Percentiles rank a stretch among this genome's conserved stretches.
These are phyloP conservation scores for Candida labiduridarum DNA, from an alignment of 1,139 yeast genomes.

Conservation along the genomic window DNA sequence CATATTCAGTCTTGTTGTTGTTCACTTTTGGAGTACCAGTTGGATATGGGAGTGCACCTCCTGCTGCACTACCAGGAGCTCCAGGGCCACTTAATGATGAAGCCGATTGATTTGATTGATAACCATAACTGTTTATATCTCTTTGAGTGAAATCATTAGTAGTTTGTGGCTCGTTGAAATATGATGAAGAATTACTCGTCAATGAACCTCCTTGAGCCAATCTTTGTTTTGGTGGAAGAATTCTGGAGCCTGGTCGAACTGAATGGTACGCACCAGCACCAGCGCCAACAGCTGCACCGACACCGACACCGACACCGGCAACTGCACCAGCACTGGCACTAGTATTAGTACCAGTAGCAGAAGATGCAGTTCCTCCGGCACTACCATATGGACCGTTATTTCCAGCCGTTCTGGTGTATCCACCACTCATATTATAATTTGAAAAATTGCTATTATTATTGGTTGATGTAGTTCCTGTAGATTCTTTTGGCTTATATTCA, in stretches of 20 bases:
- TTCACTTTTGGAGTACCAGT: constrained; percentile 6
- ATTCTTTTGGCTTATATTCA: constrained; percentile 24
- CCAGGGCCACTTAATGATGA: not conserved
- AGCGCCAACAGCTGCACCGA: constrained; percentile 3
- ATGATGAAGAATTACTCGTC: constrained; percentile 24
- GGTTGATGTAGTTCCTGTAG: not conserved
- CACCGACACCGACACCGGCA: constrained; percentile 5
- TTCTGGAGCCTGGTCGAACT: not conserved
- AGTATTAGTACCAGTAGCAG: not conserved
- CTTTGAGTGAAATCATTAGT: constrained; percentile 38
- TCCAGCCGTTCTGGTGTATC: not conserved
- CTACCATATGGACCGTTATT: constrained; percentile 1
- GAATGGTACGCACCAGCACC: not conserved
- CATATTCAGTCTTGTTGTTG: constrained; percentile 8
- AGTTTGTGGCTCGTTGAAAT: constrained; percentile 37
- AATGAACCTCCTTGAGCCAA: constrained; percentile 10
- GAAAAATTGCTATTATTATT: not conserved
- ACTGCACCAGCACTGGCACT: constrained; percentile 3
- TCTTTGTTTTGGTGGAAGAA: constrained; percentile 7
- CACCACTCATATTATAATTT: not conserved
- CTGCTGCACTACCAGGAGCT: not conserved
- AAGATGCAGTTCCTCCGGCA: not conserved
- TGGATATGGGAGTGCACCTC: constrained; percentile 12
- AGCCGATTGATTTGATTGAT: constrained; percentile 4
- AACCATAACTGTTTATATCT: constrained; percentile 2